Evolutionary conservation across 179 eudicot genomes (phyloP), one percentile per base, ranked within the genome.

Genomic region (Beta lomatogona): DNA sequence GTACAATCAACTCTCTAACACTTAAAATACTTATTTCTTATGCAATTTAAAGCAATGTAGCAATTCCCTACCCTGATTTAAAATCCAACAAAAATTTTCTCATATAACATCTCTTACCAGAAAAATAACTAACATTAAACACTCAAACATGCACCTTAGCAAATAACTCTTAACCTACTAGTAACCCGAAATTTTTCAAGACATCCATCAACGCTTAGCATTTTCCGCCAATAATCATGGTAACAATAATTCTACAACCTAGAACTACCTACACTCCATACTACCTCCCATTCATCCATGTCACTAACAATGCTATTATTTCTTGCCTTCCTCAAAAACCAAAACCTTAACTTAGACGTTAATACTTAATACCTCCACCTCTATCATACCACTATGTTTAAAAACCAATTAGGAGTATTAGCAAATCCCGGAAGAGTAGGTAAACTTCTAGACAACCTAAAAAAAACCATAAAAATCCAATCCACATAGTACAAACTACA

Each of bases 371-470:
- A 3, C 75, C 75, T 9, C 36, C 57, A 19, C 25, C 53, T 15
- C 25, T 18, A 16, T 13, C 55, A 7, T 8, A 70, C 28, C 46
- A 19, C 25, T 8, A 6, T 6, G 14, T 1, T 25, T 5, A 5
- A 3, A 8, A 9, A 19, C 0, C 3, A 48, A 21, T 21, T 11
- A 52, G 14, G 61, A 52, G 76, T 73, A 11, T 15, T 14, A 75
- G 31, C 46, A 57, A 75, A 75, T 75, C 77, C 77, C 65, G 65
- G 41, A 75, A 53, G 61, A 75, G 77, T 75, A 31, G 77, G 77
- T 57, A 75, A 8, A 75, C 14, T 25, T 18, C 9, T 48, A 48
- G 44, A 72, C 4, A 14, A 50, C n/a, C 70, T 31, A 28, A 22
- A 31, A 15, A 16, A n/a, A 15, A 44, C 2, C 48, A 69, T 69